Conservation (phyloP, 441 rosid genomes). For the Populus hybrid region DNA sequence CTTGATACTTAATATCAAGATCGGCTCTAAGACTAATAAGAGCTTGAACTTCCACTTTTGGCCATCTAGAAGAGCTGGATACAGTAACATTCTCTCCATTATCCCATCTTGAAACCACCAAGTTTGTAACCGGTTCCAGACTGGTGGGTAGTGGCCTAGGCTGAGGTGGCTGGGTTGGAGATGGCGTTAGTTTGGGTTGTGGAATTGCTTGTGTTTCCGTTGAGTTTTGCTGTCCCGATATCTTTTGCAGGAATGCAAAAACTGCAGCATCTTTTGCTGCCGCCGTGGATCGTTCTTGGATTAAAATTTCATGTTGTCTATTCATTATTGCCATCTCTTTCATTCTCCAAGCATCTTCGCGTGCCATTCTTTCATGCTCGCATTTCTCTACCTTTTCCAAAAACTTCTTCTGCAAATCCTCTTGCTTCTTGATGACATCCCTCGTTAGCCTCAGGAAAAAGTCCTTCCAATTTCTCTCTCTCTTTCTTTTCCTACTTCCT, state of each 20-base stretch:
- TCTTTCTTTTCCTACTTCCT: constrained; percentile 30
- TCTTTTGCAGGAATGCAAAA: constrained; percentile 63
- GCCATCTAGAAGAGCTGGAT: constrained; percentile 81
- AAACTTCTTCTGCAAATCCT: constrained; percentile 61
- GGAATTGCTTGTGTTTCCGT: constrained; percentile 9
- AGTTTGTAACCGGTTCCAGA: constrained; percentile 7
- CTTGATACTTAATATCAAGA: constrained; percentile 59
- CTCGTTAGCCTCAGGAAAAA: constrained; percentile 55
- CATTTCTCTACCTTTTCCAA: constrained; percentile 61
- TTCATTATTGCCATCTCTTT: constrained; percentile 57
- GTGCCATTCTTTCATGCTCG: constrained; percentile 52
- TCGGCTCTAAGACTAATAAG: constrained; percentile 52
- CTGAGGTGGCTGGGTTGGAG: constrained; percentile 1
- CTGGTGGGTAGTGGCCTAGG: constrained; percentile 9
- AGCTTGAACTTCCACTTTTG: constrained; percentile 69
- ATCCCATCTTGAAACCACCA: constrained; percentile 26
- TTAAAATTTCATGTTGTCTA: constrained; percentile 50
- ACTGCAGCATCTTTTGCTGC: constrained; percentile 74
- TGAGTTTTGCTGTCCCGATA: constrained; percentile 47
- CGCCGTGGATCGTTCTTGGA: constrained; percentile 59
- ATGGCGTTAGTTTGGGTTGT: constrained; percentile 11
- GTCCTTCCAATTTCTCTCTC: constrained; percentile 63
- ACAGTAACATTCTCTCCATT: constrained; percentile 20
- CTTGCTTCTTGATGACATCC: constrained; percentile 67
- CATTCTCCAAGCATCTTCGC: constrained; percentile 75